These are phyloP conservation scores for Kazachstania viticola DNA, from an alignment of 805 yeast genomes.

Conservation along the genomic window DNA sequence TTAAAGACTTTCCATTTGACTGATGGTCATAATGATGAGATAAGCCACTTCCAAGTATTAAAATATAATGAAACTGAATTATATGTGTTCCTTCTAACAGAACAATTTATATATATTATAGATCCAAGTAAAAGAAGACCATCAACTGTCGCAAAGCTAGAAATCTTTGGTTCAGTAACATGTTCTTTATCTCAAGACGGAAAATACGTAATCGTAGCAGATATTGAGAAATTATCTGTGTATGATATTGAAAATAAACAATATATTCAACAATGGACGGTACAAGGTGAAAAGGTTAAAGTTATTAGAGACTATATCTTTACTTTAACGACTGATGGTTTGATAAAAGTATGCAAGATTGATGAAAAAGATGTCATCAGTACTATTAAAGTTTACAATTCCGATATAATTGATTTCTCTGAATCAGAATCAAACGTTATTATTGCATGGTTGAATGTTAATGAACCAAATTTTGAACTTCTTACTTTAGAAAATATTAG, in stretches of 20 bases:
- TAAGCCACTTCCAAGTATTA: slow-evolving; percentile 20
- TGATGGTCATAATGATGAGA: slow-evolving; percentile 24
- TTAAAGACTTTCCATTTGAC: slow-evolving; percentile 26
- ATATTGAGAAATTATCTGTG: slow-evolving; percentile 8
- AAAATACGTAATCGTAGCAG: slow-evolving; percentile 15
- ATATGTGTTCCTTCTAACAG: slow-evolving; percentile 21
- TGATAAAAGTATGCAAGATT: slow-evolving; percentile 19
- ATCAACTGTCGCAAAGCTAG: slow-evolving; percentile 14
- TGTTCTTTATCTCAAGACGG: slow-evolving; percentile 12
- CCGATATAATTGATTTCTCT: slow-evolving; percentile 20
- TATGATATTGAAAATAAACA: slow-evolving; percentile 11
- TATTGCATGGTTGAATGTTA: slow-evolving; percentile 29
- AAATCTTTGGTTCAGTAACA: slow-evolving; percentile 10
- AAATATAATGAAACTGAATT: slow-evolving; percentile 5
- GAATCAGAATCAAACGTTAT: slow-evolving; percentile 12
- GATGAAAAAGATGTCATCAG: slow-evolving; percentile 28
- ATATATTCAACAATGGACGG: slow-evolving; percentile 13
- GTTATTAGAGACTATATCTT: slow-evolving; percentile 11
- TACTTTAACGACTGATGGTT: slow-evolving; percentile 13
- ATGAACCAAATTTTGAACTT: slow-evolving; percentile 29
- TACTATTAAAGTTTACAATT: slow-evolving; percentile 15
- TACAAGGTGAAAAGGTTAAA: slow-evolving; percentile 13
- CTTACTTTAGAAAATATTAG: slow-evolving; percentile 14
- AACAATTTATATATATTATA: slow-evolving; percentile 44
- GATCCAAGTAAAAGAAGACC: slow-evolving; percentile 41